Evolutionary conservation across 2,329 filamentous ascomycete genomes (phyloP).

Genomic region (Trichoderma harzianum): DNA sequence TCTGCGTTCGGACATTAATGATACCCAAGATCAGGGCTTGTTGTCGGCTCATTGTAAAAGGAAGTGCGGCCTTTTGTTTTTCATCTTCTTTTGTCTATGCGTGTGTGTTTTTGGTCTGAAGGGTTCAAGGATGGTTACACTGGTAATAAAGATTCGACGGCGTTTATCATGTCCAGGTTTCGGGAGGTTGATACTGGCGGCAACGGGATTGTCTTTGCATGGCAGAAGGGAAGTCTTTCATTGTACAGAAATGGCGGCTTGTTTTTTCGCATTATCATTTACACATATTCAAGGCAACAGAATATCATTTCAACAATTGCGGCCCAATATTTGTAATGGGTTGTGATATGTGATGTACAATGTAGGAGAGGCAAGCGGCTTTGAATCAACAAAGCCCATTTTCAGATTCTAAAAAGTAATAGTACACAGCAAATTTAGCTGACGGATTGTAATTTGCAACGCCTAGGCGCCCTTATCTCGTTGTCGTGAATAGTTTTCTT

Average conservation of each 20-base stretch:
- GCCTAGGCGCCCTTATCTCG: neutral
- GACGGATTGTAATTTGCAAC: conserved; percentile 2
- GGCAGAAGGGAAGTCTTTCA: neutral
- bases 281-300: neutral
- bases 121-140: conserved; percentile 10
- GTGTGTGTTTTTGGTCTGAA: conserved; percentile 8
- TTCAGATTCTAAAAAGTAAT: neutral
- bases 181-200: conserved; percentile 6
- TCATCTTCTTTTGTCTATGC: neutral
- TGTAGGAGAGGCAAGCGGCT: neutral
- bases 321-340: neutral
- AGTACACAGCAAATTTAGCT: conserved; percentile 10
- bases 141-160: conserved; percentile 16
- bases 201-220: conserved; percentile 15
- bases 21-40: conserved; percentile 34
- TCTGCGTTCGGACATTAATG: conserved; percentile 34
- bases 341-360: neutral
- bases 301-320: neutral
- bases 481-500: neutral
- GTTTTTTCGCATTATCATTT: neutral
- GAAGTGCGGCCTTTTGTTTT: conserved; percentile 21
- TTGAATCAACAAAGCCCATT: neutral
- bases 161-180: conserved; percentile 12
- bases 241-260: conserved; percentile 15
- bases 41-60: conserved; percentile 26